phyloP scores from a whole-genome alignment of 163 green algal genomes.

The Picocystis sp. region DNA sequence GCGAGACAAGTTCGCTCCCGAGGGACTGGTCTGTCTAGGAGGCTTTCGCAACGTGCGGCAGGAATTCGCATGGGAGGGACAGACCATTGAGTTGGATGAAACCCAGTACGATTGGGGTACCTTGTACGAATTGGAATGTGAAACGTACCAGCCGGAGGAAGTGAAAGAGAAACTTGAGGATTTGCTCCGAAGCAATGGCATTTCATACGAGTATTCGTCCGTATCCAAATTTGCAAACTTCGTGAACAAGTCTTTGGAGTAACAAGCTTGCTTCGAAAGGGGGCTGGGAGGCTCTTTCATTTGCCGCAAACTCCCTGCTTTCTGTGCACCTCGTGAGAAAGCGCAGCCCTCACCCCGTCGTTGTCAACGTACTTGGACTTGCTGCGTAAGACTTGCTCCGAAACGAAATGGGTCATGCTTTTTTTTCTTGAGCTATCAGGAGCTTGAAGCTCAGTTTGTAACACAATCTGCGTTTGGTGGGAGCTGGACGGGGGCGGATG shows the following conservation, averaged over 20 bases:
- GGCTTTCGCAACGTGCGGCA: constrained; percentile 72
- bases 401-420: too few species aligned
- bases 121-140: constrained; percentile 75
- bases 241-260: constrained; percentile 26
- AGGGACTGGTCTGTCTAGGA: constrained; percentile 48
- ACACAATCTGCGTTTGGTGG: too few species aligned
- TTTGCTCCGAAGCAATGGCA: constrained; percentile 32
- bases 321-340: too few species aligned
- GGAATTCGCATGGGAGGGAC: constrained; percentile 53
- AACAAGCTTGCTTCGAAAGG: not conserved
- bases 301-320: too few species aligned
- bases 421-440: too few species aligned
- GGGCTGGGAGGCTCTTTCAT: too few species aligned
- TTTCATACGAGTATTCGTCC: constrained; percentile 49
- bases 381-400: too few species aligned
- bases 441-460: too few species aligned
- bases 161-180: constrained; percentile 51
- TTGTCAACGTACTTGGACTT: too few species aligned
- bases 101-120: constrained; percentile 70
- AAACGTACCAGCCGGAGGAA: constrained; percentile 54
- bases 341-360: too few species aligned
- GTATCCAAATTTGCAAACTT: constrained; percentile 85
- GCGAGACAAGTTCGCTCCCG: constrained; percentile 3
- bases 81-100: constrained; percentile 76
- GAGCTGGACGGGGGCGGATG: too few species aligned